Percentiles rank a stretch among this genome's conserved stretches.
phyloP scores from a whole-genome alignment of 768 basidiomycete species.

The Termitomyces sp. region DNA sequence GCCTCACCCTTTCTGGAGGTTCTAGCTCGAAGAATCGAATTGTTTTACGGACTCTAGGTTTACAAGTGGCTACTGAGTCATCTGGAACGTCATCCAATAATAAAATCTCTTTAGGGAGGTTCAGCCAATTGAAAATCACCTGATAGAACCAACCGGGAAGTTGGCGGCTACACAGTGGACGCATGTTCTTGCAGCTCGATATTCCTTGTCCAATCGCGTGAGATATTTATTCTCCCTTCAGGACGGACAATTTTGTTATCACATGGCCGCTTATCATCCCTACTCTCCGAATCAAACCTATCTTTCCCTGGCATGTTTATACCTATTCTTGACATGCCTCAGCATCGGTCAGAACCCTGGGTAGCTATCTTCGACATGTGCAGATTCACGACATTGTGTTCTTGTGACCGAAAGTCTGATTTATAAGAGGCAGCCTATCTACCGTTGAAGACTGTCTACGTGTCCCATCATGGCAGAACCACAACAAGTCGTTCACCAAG shows the following conservation, averaged over 20 bases:
- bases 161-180: background rate
- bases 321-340: background rate
- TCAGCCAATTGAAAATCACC: background rate
- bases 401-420: slow-evolving; percentile 4
- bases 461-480: slow-evolving; percentile 22
- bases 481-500: slow-evolving; percentile 24
- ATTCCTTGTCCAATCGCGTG: background rate
- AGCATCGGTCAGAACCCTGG: slow-evolving; percentile 8
- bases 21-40: background rate
- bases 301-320: background rate
- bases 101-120: background rate
- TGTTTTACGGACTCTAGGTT: background rate
- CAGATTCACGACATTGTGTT: slow-evolving; percentile 6
- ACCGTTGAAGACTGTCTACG: slow-evolving; percentile 1
- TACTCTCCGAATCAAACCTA: background rate
- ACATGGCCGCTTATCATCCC: background rate
- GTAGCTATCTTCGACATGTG: slow-evolving; percentile 7
- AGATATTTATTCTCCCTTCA: background rate
- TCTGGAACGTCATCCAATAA: background rate
- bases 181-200: background rate
- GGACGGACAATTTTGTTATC: slow-evolving; percentile 7
- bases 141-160: no score
- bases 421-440: slow-evolving; percentile 1
- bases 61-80: background rate
- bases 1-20: background rate